Base-by-base conservation (phyloP, 495 filamentous ascomycete genomes). In the Neohortaea acidophila region DNA sequence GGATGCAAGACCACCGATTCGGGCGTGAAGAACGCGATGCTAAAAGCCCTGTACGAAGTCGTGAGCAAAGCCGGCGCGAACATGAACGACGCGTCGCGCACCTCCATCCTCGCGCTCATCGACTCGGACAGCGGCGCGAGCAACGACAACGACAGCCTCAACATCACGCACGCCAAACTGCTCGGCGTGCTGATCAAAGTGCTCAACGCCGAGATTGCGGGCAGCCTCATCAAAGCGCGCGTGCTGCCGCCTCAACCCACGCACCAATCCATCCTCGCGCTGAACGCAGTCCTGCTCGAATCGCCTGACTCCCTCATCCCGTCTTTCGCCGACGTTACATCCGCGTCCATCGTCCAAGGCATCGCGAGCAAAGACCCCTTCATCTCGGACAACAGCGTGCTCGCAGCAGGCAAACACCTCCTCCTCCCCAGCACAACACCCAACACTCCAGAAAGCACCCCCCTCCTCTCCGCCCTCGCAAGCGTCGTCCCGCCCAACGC, bases 31-130 rank as follows among this genome's bases (percentile, higher is more conserved):
- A 89, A 82, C 54, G 89, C 89, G 12, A 97, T 97, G 89, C 70
- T 96, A 45, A 94, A 92, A 65, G 89, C 91, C 4, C 63, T 97
- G 28, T 94, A 85, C 52, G 89, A 96, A 53, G 89, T 96, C 18
- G 75, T 96, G 36, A 85, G 84, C 59, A 94, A 93, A 60, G 85
- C 85, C 8, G 89, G 91, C 20, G 62, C 62, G 15, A 94, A 87
- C 56, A 97, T 96, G 89, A 83, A 81, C 48, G 89, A 94, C 48
- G 66, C 70, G 33, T 94, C 87, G 22, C 75, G 84, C 36, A 67
- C 68, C 42, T 73, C 84, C 1, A 79, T 96, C 3, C 66, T 96
- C 4, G 72, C 70, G 10, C 65, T 97, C 21, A 92, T 96, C 44
- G 89, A 96, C 55, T 76, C 75, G 44, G 84, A 89, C 44, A 61